Conservation (phyloP, 768 basidiomycete species). For the Tricholoma terreum region DNA sequence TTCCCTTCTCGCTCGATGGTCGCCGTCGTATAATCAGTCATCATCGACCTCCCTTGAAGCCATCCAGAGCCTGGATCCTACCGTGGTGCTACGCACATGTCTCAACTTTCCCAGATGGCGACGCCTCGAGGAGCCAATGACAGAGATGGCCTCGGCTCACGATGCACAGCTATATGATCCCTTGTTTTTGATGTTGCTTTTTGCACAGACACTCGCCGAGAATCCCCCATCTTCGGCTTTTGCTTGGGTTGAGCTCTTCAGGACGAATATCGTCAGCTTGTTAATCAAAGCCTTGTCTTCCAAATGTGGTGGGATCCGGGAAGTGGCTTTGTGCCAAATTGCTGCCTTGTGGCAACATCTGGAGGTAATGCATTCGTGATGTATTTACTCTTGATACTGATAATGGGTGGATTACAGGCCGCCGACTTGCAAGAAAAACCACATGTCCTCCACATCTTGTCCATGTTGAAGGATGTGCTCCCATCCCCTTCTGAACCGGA, state of each 20-base stretch:
- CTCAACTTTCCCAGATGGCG: conserved; percentile 70
- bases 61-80: conserved; percentile 67
- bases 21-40: conserved; percentile 39
- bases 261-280: conserved; percentile 75
- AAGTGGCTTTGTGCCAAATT: conserved; percentile 59
- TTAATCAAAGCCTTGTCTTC: conserved; percentile 72
- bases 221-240: conserved; percentile 54
- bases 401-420: conserved; percentile 27
- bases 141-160: conserved; percentile 20
- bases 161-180: conserved; percentile 72
- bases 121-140: conserved; percentile 37
- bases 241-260: conserved; percentile 84
- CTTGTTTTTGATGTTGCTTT: conserved; percentile 66
- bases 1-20: conserved; percentile 66
- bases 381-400: not conserved
- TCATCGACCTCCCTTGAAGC: conserved; percentile 58
- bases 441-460: conserved; percentile 70
- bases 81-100: conserved; percentile 65
- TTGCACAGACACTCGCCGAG: conserved; percentile 61
- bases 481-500: conserved; percentile 41
- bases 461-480: conserved; percentile 58
- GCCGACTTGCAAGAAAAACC: conserved; percentile 76
- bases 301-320: conserved; percentile 56
- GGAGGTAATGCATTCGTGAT: conserved; percentile 45
- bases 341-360: conserved; percentile 57